Percentiles rank a stretch among this genome's conserved stretches.
Evolutionary conservation across 371 early-diverging fungal species (phyloP).

Genomic region (Rhizopus microsporus): DNA sequence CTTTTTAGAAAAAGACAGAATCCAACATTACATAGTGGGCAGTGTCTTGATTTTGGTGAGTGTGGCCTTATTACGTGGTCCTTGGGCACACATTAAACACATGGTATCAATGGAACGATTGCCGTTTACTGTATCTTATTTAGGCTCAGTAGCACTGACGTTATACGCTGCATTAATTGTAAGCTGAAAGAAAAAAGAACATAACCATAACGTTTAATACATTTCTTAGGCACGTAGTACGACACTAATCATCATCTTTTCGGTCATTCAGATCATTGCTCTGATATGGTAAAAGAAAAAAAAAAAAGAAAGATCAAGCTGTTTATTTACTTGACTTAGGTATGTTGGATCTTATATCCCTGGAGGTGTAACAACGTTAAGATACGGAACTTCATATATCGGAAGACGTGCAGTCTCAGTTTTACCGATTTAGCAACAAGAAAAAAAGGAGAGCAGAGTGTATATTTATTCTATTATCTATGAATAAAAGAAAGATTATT

Average conservation of each 20-base stretch:
- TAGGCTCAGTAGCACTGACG: conserved; percentile 63
- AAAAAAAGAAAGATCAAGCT: background rate
- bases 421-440: conserved; percentile 39
- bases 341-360: conserved; percentile 58
- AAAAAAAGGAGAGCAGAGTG: background rate
- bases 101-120: conserved; percentile 60
- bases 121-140: conserved; percentile 60
- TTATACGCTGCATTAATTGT: conserved; percentile 62
- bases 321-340: conserved; percentile 15
- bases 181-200: conserved; percentile 23
- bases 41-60: conserved; percentile 52
- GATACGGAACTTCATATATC: conserved; percentile 48
- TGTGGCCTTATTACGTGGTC: conserved; percentile 67
- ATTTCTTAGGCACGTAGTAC: conserved; percentile 43
- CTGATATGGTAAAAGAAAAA: conserved; percentile 53
- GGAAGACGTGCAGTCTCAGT: conserved; percentile 51
- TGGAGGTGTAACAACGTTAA: conserved; percentile 51
- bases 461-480: conserved; percentile 4
- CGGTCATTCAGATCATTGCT: conserved; percentile 61
- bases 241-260: conserved; percentile 57
- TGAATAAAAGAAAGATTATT: background rate
- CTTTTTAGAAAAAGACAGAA: background rate
- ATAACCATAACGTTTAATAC: background rate
- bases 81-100: conserved; percentile 60
- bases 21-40: conserved; percentile 32